Evolutionary conservation across 2,329 filamentous ascomycete genomes (phyloP).

Genomic region (Epichloe elymi): DNA sequence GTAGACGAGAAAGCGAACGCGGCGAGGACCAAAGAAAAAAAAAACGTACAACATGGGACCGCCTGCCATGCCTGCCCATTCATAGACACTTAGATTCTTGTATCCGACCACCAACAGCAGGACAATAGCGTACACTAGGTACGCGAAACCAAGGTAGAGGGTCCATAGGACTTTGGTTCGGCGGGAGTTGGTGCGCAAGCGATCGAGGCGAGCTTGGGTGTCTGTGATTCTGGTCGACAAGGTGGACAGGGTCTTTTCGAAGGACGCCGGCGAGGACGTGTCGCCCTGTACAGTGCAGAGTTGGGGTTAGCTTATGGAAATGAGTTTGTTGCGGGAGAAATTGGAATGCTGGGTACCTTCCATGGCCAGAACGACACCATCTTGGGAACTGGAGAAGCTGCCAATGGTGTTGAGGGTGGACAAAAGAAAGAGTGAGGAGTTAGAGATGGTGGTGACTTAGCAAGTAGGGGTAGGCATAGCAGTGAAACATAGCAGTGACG

Average conservation of each 20-base stretch:
- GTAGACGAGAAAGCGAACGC: no score
- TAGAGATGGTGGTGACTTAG: neutral
- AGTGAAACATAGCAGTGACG: neutral
- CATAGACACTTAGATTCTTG: slow-evolving; percentile 59
- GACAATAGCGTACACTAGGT: slow-evolving; percentile 75
- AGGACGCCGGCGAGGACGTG: slow-evolving; percentile 73
- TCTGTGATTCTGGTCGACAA: slow-evolving; percentile 73
- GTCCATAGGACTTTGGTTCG: slow-evolving; percentile 78
- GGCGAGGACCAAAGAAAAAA: slow-evolving; percentile 1
- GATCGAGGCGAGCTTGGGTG: slow-evolving; percentile 61
- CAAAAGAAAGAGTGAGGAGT: neutral
- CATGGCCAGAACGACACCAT: slow-evolving; percentile 13
- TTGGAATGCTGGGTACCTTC: slow-evolving; percentile 5
- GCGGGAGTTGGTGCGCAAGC: slow-evolving; percentile 56
- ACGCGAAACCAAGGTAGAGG: slow-evolving; percentile 80
- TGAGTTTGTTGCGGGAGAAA: neutral
- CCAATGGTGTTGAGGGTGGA: neutral
- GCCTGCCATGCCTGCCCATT: slow-evolving; percentile 67
- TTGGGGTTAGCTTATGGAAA: slow-evolving; percentile 7
- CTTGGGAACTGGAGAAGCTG: neutral
- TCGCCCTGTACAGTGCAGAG: slow-evolving; percentile 42
- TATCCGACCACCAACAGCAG: slow-evolving; percentile 75
- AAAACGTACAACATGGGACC: slow-evolving; percentile 61
- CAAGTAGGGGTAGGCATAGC: neutral
- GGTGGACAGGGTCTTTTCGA: slow-evolving; percentile 78